Percentiles rank a stretch among this genome's conserved stretches.
phyloP scores from a whole-genome alignment of 768 basidiomycete genomes.

The Auricularia cornea region DNA sequence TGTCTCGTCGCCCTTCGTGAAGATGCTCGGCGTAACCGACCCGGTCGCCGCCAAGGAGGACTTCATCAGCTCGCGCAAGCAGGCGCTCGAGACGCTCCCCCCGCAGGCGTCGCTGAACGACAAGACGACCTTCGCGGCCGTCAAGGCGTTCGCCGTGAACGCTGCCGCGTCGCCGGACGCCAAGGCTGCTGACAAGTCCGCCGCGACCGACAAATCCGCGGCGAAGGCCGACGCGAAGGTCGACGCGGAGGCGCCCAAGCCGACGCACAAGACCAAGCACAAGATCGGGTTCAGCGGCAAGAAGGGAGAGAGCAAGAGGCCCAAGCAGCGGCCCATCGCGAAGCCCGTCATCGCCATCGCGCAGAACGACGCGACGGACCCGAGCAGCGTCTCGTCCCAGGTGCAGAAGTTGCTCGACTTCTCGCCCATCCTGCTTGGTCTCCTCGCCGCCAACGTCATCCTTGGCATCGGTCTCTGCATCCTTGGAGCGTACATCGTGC shows the following conservation, averaged over 20 bases:
- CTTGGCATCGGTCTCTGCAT: background rate
- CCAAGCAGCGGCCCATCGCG: background rate
- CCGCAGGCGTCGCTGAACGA: background rate
- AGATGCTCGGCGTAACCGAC: background rate
- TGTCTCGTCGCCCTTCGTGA: background rate
- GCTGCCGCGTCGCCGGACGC: background rate
- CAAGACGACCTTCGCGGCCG: background rate
- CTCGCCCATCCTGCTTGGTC: background rate
- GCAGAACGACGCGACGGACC: background rate
- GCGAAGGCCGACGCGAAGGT: too few relatives aligned
- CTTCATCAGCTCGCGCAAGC: background rate
- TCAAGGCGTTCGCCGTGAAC: background rate
- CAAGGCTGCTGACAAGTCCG: background rate
- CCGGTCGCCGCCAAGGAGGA: background rate
- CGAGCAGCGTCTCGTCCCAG: background rate
- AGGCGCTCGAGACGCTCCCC: background rate
- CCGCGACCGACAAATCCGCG: too few relatives aligned
- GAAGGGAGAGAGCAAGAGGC: background rate
- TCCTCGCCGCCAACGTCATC: background rate
- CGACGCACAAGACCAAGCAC: background rate
- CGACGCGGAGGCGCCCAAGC: background rate
- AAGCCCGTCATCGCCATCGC: background rate
- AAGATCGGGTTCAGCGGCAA: background rate
- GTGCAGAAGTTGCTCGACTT: slow-evolving; percentile 1
- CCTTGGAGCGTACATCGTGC: background rate